These are phyloP conservation scores for Saraca asoca DNA, from an alignment of 331 rosid species.

Conservation along the genomic window DNA sequence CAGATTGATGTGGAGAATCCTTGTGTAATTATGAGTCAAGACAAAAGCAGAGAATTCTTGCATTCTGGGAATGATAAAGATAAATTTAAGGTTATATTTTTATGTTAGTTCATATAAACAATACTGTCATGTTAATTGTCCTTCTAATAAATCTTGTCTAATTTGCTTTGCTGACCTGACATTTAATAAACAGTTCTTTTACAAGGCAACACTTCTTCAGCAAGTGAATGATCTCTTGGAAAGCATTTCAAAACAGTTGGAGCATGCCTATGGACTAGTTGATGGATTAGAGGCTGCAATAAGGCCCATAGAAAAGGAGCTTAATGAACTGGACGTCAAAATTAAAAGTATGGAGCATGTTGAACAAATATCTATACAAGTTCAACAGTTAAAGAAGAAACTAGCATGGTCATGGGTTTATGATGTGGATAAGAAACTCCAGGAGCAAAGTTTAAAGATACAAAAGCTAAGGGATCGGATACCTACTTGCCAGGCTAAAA, in stretches of 20 bases:
- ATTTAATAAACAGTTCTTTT: constrained; percentile 68
- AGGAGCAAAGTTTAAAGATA: constrained; percentile 48
- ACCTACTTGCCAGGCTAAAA: constrained; percentile 79
- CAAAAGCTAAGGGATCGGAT: constrained; percentile 69
- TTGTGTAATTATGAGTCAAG: constrained; percentile 93
- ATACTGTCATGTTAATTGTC: constrained; percentile 19
- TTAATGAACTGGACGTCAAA: constrained; percentile 68
- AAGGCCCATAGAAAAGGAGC: constrained; percentile 82
- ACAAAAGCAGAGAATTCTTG: constrained; percentile 92
- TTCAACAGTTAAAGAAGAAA: constrained; percentile 75
- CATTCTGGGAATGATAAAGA: constrained; percentile 93
- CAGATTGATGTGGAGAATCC: constrained; percentile 99
- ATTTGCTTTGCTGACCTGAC: constrained; percentile 43
- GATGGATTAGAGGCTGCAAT: constrained; percentile 69
- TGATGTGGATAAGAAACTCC: constrained; percentile 69
- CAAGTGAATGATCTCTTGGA: constrained; percentile 86
- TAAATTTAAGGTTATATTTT: constrained; percentile 79
- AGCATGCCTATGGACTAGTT: constrained; percentile 53
- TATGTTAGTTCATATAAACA: too few species aligned
- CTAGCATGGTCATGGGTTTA: constrained; percentile 98
- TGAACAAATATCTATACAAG: constrained; percentile 67
- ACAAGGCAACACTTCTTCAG: constrained; percentile 97
- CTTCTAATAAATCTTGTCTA: constrained; percentile 20
- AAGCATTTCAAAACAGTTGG: constrained; percentile 57
- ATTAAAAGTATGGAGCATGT: constrained; percentile 79